phyloP scores from a whole-genome alignment of 2,329 filamentous ascomycete species.

The Pseudocercospora fuligena region DNA sequence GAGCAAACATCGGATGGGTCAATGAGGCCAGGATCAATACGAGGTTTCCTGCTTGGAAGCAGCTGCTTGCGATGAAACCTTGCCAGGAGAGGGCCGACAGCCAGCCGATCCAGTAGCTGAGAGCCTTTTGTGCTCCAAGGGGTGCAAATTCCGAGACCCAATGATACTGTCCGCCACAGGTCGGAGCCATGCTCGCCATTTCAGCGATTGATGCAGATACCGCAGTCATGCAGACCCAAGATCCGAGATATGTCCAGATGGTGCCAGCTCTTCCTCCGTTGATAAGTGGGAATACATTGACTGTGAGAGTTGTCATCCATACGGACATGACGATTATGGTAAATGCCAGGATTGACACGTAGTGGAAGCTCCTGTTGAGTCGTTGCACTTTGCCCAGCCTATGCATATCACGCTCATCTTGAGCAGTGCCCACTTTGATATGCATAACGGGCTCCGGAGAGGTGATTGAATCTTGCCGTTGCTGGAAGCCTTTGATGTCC shows the following conservation, averaged over 20 bases:
- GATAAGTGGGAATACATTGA: slow-evolving; percentile 23
- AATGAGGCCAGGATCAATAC: slow-evolving; percentile 12
- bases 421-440: neutral
- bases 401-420: slow-evolving; percentile 50
- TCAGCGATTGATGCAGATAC: slow-evolving; percentile 37
- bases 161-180: slow-evolving; percentile 34
- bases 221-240: slow-evolving; percentile 30
- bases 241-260: slow-evolving; percentile 37
- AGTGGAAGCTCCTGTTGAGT: slow-evolving; percentile 55
- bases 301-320: slow-evolving; percentile 54
- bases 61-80: slow-evolving; percentile 52
- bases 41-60: slow-evolving; percentile 44
- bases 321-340: slow-evolving; percentile 56
- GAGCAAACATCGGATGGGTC: slow-evolving; percentile 12
- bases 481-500: neutral
- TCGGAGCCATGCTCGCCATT: slow-evolving; percentile 43
- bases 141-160: slow-evolving; percentile 33
- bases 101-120: slow-evolving; percentile 48
- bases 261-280: slow-evolving; percentile 36
- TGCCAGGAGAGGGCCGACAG: slow-evolving; percentile 57
- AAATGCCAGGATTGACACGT: slow-evolving; percentile 55
- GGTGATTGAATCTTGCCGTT: neutral
- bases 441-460: neutral
- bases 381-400: slow-evolving; percentile 57
- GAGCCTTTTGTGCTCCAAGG: slow-evolving; percentile 29